Percentiles rank a stretch among this genome's conserved stretches.
Conservation (phyloP, 805 yeast species). For the Jamesozyma gamospora region DNA sequence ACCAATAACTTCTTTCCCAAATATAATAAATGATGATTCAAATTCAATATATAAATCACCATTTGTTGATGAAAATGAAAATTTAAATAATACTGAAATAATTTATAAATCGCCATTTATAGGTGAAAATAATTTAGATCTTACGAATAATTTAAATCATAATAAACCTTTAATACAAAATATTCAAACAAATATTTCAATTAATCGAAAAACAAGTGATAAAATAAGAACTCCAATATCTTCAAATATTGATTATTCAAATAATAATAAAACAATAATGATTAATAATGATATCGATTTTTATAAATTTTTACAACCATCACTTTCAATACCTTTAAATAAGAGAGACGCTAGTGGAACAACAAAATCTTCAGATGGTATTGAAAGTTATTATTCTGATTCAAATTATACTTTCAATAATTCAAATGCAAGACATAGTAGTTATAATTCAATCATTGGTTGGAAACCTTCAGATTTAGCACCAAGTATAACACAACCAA, state of each 20-base stretch:
- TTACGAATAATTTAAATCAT: background rate
- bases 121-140: slow-evolving; percentile 1
- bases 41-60: slow-evolving; percentile 13
- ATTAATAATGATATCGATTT: slow-evolving; percentile 5
- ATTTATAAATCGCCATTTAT: slow-evolving; percentile 8
- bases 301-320: slow-evolving; percentile 15
- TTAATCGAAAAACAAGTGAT: background rate
- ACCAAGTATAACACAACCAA: slow-evolving; percentile 37
- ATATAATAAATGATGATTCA: no score
- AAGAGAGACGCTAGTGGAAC: slow-evolving; percentile 17
- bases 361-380: slow-evolving; percentile 22
- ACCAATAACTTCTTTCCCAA: no score
- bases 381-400: slow-evolving; percentile 27
- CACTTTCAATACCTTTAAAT: slow-evolving; percentile 4
- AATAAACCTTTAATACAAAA: background rate
- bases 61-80: slow-evolving; percentile 11
- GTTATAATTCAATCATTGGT: slow-evolving; percentile 26
- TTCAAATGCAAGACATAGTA: slow-evolving; percentile 23
- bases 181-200: background rate
- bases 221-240: no score
- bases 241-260: no score
- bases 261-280: no score
- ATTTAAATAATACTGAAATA: background rate
- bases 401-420: slow-evolving; percentile 28
- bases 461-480: slow-evolving; percentile 26